These are phyloP conservation scores for Aspergillus candidus DNA, from an alignment of 2,329 filamentous ascomycete genomes.

Conservation along the genomic window DNA sequence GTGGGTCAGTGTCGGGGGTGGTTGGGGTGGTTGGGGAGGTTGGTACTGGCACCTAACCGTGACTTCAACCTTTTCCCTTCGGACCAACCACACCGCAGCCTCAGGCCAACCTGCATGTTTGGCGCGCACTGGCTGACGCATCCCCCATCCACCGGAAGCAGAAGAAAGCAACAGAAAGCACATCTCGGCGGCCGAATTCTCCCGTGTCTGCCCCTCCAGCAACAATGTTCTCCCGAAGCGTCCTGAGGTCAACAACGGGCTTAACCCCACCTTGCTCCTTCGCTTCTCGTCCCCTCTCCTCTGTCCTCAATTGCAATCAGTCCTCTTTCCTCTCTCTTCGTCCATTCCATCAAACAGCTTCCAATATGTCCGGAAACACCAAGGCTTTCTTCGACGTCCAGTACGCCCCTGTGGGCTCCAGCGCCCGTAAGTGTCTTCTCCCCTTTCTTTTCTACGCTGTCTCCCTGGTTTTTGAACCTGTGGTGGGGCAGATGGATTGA, in stretches of 20 bases:
- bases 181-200: constrained; percentile 18
- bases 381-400: constrained; percentile 73
- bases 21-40: no score
- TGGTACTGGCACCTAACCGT: no score
- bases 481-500: constrained; percentile 7
- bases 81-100: constrained; percentile 5
- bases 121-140: constrained; percentile 14
- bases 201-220: constrained; percentile 31
- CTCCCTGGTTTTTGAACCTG: not conserved
- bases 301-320: constrained; percentile 27
- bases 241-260: constrained; percentile 27
- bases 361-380: constrained; percentile 61
- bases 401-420: constrained; percentile 41
- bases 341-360: constrained; percentile 58
- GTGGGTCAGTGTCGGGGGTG: no score
- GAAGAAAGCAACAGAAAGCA: not conserved
- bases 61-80: not conserved
- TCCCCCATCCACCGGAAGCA: not conserved
- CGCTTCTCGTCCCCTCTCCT: constrained; percentile 31
- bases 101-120: constrained; percentile 14
- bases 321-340: constrained; percentile 35
- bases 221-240: constrained; percentile 38
- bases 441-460: constrained; percentile 9
- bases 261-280: constrained; percentile 42
- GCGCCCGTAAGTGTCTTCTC: constrained; percentile 22